Evolutionary conservation across 768 basidiomycete genomes (phyloP).

Genomic region (Suillus plorans): DNA sequence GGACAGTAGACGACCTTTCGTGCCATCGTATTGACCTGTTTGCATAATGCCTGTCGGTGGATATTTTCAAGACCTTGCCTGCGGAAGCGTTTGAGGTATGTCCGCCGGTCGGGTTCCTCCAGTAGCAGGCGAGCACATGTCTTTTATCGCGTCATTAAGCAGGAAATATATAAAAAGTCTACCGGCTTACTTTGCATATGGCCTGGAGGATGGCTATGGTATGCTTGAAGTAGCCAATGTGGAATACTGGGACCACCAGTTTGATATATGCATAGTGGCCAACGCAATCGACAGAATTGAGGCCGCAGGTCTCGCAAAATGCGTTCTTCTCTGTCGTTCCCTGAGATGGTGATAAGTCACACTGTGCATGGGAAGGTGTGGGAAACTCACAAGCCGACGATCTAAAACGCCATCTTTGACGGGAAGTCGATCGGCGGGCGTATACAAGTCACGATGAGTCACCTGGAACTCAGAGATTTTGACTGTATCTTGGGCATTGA

Average conservation of each 20-base stretch:
- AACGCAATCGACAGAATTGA: slow-evolving; percentile 90
- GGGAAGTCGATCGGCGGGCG: slow-evolving; percentile 76
- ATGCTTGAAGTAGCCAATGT: slow-evolving; percentile 98
- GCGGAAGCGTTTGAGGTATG: slow-evolving; percentile 88
- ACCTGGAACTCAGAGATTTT: slow-evolving; percentile 96
- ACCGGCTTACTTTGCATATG: slow-evolving; percentile 81
- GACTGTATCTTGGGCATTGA: slow-evolving; percentile 94
- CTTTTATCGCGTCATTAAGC: slow-evolving; percentile 35
- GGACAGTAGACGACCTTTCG: slow-evolving; percentile 92
- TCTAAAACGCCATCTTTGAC: slow-evolving; percentile 93
- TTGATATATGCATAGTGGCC: slow-evolving; percentile 99
- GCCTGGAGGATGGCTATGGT: slow-evolving; percentile 91
- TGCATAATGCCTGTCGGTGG: slow-evolving; percentile 77
- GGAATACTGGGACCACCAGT: slow-evolving; percentile 93
- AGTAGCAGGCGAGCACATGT: slow-evolving; percentile 92
- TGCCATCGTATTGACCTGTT: slow-evolving; percentile 81
- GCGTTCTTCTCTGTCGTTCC: slow-evolving; percentile 93
- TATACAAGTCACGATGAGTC: slow-evolving; percentile 90
- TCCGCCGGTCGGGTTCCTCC: slow-evolving; percentile 81
- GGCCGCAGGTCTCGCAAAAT: slow-evolving; percentile 93
- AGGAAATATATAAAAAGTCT: background rate
- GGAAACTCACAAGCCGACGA: slow-evolving; percentile 70
- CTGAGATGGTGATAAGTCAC: slow-evolving; percentile 39
- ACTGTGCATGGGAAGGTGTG: background rate
- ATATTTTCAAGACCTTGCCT: slow-evolving; percentile 90